These are phyloP conservation scores for Chlamydomonas sp. DNA, from an alignment of 139 green algal genomes.

Conservation along the genomic window DNA sequence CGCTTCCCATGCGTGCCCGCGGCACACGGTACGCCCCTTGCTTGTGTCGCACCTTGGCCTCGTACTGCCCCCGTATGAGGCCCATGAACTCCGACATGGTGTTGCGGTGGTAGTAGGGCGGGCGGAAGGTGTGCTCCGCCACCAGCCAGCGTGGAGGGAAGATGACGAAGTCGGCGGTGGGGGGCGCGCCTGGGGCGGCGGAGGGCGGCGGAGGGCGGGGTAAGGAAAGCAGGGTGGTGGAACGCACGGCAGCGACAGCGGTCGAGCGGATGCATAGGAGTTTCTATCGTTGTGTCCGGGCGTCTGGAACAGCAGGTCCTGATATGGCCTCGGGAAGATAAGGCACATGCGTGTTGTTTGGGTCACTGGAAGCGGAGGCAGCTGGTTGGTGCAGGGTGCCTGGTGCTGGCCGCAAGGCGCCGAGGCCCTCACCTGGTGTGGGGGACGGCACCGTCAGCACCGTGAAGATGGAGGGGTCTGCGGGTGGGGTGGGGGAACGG, in stretches of 20 bases:
- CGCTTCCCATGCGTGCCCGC: too few relatives aligned
- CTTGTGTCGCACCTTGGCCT: conserved; percentile 73
- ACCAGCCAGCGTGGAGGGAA: conserved; percentile 95
- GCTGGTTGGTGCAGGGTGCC: too few relatives aligned
- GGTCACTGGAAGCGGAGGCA: too few relatives aligned
- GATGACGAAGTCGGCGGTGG: conserved; percentile 90
- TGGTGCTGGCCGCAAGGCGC: neutral
- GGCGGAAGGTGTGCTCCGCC: conserved; percentile 93
- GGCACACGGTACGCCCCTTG: too few relatives aligned
- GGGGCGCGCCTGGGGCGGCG: conserved; percentile 6
- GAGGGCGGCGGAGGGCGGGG: neutral
- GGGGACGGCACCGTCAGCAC: conserved; percentile 85
- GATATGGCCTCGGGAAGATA: too few relatives aligned
- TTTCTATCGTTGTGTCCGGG: too few relatives aligned
- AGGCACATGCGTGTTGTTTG: too few relatives aligned
- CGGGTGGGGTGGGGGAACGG: neutral
- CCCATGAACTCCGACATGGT: conserved; percentile 89
- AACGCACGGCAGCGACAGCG: too few relatives aligned
- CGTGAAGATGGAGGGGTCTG: conserved; percentile 96
- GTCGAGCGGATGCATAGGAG: too few relatives aligned
- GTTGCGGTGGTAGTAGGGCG: conserved; percentile 88
- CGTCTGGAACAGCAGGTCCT: too few relatives aligned
- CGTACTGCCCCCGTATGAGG: conserved; percentile 87
- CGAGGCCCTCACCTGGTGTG: conserved; percentile 49
- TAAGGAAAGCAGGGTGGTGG: too few relatives aligned